Evolutionary conservation across 202 grass and related monocot species (phyloP).

Genomic region (Zoysia matrella): DNA sequence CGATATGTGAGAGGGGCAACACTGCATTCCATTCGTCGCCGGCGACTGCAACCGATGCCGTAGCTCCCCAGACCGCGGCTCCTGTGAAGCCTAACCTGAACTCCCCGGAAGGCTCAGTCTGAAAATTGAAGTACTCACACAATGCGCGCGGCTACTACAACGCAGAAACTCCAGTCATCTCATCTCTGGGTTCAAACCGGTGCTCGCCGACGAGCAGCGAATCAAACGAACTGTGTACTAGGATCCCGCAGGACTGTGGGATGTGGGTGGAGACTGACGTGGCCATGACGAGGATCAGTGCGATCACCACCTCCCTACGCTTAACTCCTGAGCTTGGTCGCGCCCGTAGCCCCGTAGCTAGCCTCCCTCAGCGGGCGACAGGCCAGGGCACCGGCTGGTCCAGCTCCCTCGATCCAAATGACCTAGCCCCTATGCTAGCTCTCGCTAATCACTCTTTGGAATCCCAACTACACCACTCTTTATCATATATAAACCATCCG

Average conservation of each 20-base stretch:
- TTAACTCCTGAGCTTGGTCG: background rate
- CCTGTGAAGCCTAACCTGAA: too few species aligned
- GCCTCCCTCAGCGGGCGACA: conserved; percentile 22
- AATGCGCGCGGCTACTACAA: too few species aligned
- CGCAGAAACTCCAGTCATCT: background rate
- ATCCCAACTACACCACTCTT: background rate
- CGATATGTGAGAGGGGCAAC: too few species aligned
- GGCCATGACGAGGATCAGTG: background rate
- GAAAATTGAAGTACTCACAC: too few species aligned
- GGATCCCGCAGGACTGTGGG: background rate
- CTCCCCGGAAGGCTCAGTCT: too few species aligned
- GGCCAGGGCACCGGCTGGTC: background rate
- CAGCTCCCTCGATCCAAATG: background rate
- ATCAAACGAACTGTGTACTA: background rate
- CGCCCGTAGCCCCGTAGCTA: background rate
- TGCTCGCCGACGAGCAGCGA: background rate
- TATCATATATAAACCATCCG: background rate
- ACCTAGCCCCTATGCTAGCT: background rate
- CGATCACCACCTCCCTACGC: background rate
- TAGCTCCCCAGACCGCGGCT: too few species aligned
- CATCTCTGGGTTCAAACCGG: background rate
- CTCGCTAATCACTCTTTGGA: too few species aligned
- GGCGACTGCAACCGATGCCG: too few species aligned
- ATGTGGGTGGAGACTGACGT: background rate
- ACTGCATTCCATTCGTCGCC: too few species aligned